Evolutionary conservation across 2,329 filamentous ascomycete species (phyloP), one percentile per base, ranked within the genome.

Genomic region (Fusarium falciforme): DNA sequence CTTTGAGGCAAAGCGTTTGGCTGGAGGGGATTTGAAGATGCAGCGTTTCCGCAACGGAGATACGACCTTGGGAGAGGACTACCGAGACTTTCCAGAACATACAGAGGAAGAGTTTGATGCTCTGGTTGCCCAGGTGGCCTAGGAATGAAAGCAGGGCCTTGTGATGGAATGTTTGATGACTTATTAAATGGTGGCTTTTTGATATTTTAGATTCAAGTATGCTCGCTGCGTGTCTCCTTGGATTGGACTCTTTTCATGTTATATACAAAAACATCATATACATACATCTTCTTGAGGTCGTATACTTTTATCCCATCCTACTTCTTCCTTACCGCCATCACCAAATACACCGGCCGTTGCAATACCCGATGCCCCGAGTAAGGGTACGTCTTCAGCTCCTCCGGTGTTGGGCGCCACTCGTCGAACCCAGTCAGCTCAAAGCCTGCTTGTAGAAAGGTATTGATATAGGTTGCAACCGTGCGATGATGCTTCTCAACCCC

Each of bases 1-100:
- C 3, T 78, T 76, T 11, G 76, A 77, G 6, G 76, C 74, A 4
- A 78, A 78, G 31, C 64, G 68, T 0, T 16, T 78, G 22, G 74
- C 76, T 0, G 76, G 76, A 1, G 70, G 74, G 3, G 74, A 70
- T 9, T n/a, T 78, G n/a, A 78, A 74, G 0, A 66, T 78, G 35
- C 76, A 78, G 20, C 60, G 59, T 2, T 78, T 78, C 6, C 67
- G 76, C 0, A 78, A 77, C 4, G 76, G 76, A 0, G 66, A 58
- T 2, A 75, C 33, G 0, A 31, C 76, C 25, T 12, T 77, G 4
- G 22, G 66, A 8, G 55, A 70, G 16, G 52, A 27, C 0, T 77
- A 70, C 1, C 49, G 64, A 0, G 35, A 47, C 1, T 74, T 61
- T 2, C 54, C 63, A 5, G 76, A 78, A 20, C 74, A 78, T 20